phyloP scores from a whole-genome alignment of 805 yeast genomes.

The Wickerhamiella galacta region DNA sequence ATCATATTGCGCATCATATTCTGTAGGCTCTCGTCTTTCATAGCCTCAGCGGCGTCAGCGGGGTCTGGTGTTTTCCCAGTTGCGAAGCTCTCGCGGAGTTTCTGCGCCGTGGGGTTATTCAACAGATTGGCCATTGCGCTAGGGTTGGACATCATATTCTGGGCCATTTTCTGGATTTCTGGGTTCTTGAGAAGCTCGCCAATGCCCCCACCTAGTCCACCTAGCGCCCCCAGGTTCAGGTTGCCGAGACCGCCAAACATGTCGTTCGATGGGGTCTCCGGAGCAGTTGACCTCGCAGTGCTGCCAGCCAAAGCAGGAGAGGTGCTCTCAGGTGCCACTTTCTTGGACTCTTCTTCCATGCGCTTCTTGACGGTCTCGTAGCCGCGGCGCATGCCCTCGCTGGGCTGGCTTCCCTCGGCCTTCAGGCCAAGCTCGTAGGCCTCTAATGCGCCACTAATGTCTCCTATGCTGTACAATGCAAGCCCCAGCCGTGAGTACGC shows the following conservation, averaged over 20 bases:
- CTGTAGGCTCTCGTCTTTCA: constrained; percentile 67
- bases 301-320: constrained; percentile 27
- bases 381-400: constrained; percentile 84
- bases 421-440: constrained; percentile 83
- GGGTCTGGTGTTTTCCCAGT: constrained; percentile 54
- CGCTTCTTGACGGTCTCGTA: constrained; percentile 84
- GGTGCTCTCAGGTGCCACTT: constrained; percentile 10
- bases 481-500: constrained; percentile 91
- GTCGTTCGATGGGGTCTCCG: constrained; percentile 4
- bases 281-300: constrained; percentile 14
- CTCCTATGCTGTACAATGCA: constrained; percentile 89
- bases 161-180: constrained; percentile 80
- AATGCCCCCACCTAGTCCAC: constrained; percentile 57
- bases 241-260: constrained; percentile 50
- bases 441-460: constrained; percentile 71
- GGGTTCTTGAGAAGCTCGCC: constrained; percentile 72
- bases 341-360: constrained; percentile 47
- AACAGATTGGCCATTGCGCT: constrained; percentile 53
- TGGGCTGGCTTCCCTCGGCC: constrained; percentile 67
- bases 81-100: constrained; percentile 68
- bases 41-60: constrained; percentile 34
- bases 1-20: constrained; percentile 27
- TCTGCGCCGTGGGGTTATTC: constrained; percentile 64
- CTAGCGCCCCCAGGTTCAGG: constrained; percentile 46
- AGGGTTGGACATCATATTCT: constrained; percentile 75